Evolutionary conservation across 2,329 filamentous ascomycete genomes (phyloP), one percentile per base, ranked within the genome.

Genomic region (Fusarium pilosicola): DNA sequence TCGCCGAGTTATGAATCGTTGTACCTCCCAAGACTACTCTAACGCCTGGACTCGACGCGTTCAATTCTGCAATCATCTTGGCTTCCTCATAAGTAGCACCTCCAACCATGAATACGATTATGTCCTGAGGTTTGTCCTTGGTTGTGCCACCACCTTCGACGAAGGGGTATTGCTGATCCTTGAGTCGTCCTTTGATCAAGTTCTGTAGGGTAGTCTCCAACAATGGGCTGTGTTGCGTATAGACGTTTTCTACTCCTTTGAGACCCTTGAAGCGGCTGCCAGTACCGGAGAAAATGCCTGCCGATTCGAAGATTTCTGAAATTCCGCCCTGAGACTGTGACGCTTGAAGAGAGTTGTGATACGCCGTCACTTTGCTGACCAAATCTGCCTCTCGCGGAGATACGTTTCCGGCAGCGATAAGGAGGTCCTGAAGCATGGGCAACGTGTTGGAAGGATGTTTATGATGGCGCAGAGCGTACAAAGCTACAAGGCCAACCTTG

Each of bases 171-270:
- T 96, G 90, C 74, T 95, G 90, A 78, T 97, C 94, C 77, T 91
- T 93, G 66, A 99, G 84, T 36, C 93, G 90, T 1, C 96, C 97
- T 80, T 97, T 98, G 84, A 98, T 95, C 58, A 99, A 86, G 77
- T 96, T 96, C 80, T 98, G 96, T 24, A 99, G 84, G 1, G 95
- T 98, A 30, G 89, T 89, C 81, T 98, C 95, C 22, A 99, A 83
- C 28, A 94, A 88, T 1, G 97, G 95, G 11, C 94, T 97, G 82
- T 99, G 96, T 81, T 99, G 97, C 0, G 96, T 99, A 81, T 99
- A 99, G 34, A 99, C 96, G 77, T 99, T 99, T 81, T 99, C 97
- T 3, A 99, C 96, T 4, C 96, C 96, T 80, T 98, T 98, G 20
- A 99, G 87, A 0, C 96, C 96, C 79, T 97, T 97, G 82, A 99